Evolutionary conservation across 1,284 basidiomycete species (phyloP), one percentile per base, ranked within the genome.

Genomic region (Austroboletus niveus): DNA sequence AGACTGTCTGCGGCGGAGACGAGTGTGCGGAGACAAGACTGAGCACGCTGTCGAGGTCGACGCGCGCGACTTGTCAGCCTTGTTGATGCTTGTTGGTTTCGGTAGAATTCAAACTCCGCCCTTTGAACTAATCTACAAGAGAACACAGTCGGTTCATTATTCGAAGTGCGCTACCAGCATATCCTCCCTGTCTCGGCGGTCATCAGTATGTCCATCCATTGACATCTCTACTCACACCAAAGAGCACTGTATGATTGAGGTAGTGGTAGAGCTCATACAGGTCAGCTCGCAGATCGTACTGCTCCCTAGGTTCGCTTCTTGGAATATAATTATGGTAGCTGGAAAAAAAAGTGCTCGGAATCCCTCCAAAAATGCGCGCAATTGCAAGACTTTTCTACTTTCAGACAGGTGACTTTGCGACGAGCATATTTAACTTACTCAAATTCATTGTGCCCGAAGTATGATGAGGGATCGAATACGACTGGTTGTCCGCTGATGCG

Each of bases 191-290:
- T 42, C 40, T 35, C n/a, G 22, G 45, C 30, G 17, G 39, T 56
- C 42, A 35, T 53, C 43, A 52, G 41, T 8, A 17, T 9, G 4
- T 38, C 9, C 45, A 34, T 38, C n/a, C 14, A 46, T 12, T 14
- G 8, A 5, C 36, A 34, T 10, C 47, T 38, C 11, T 47, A 72
- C 82, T 69, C 60, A 87, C 88, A 52, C 85, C 84, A 57, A 90
- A 90, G 6, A 91, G 62, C 8, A 87, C 72, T 0, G 87, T 86
- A 60, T 91, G 89, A 60, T 94, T 95, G 55, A 94, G 72, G 65
- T 94, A 92, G 69, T 95, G 92, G 59, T 91, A 95, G 39, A 94
- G 72, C 69, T 93, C 85, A 62, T 94, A 94, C 29, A 94, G 71
- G 52, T 87, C 80, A 35, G 75, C 77, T 24, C 92, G 79, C 46